Base-by-base conservation (phyloP, 139 green algal species). In the Chlorella vulgaris region DNA sequence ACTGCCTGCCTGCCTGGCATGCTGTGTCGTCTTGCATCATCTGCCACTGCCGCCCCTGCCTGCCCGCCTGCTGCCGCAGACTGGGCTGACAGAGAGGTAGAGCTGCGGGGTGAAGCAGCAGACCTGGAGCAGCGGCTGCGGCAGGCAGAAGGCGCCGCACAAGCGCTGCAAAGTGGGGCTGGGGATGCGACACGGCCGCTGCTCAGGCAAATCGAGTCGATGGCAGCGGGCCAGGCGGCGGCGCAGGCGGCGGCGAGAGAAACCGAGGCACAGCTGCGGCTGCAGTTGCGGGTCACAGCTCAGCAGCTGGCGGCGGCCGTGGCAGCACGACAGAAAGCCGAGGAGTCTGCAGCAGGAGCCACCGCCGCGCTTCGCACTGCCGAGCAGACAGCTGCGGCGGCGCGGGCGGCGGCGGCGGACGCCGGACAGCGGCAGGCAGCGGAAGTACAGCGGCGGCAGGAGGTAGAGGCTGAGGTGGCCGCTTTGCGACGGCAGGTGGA, bases 201-300 rank as follows among this genome's bases (percentile, higher is more conserved):
- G 38, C 88, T 87, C n/a, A 78, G 86, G 60, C 88, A 93, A 75
- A 83, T 93, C 7, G 84, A 93, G 76, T 68, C 89, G 4, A 86
- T 91, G n/a, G 81, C 87, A 55, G 80, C 87, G 36, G 66, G 66
- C 18, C 47, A 40, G 0, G 50, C 74, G 29, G 86, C 74, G 28
- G 88, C 90, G 76, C 74, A 83, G 36, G 47, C 58, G 33, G 79
- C 82, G 29, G 77, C 76, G 2, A 42, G 82, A 0, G 82, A 89
- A 22, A 67, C 85, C 38, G 85, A 93, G 83, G 43, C 51, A 22
- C 31, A 36, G 62, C 42, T 91, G 82, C 55, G 76, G 18, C 33
- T 53, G 36, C 79, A 82, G 31, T 53, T 91, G 60, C 55, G 68
- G 1, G 65, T 82, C 31, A 80, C 75, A 7, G 69, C 84, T 60